A percentile compares a stretch with the other conserved stretches of the same genome.
Conservation (phyloP, 768 basidiomycete species). For the Boletus coccyginus region DNA sequence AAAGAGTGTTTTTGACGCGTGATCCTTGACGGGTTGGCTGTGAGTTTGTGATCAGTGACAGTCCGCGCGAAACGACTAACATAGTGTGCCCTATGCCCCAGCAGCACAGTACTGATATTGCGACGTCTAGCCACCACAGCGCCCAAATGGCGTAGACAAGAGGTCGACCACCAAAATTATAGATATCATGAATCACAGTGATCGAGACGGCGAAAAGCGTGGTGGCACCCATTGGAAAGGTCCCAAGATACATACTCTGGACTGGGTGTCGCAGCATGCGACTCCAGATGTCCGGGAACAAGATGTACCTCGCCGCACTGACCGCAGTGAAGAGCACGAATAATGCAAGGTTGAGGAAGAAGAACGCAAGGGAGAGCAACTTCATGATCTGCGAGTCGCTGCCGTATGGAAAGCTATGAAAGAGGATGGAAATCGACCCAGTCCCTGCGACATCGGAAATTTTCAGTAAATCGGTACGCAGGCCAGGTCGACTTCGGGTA, state of each 20-base stretch:
- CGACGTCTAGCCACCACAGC: slow-evolving; percentile 68
- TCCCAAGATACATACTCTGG: slow-evolving; percentile 48
- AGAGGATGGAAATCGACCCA: slow-evolving; percentile 53
- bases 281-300: slow-evolving; percentile 50
- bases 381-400: slow-evolving; percentile 38
- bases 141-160: slow-evolving; percentile 60
- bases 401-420: slow-evolving; percentile 57
- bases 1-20: slow-evolving; percentile 56
- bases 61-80: slow-evolving; percentile 39
- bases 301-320: slow-evolving; percentile 48
- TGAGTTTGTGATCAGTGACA: slow-evolving; percentile 12
- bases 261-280: slow-evolving; percentile 49
- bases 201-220: slow-evolving; percentile 56
- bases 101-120: slow-evolving; percentile 53
- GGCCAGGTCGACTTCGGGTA: not conserved
- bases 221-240: slow-evolving; percentile 57
- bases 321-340: slow-evolving; percentile 49
- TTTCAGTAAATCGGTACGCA: not conserved
- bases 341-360: slow-evolving; percentile 56
- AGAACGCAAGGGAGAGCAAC: slow-evolving; percentile 46
- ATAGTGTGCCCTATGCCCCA: slow-evolving; percentile 66
- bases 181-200: slow-evolving; percentile 41
- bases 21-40: slow-evolving; percentile 39
- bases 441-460: slow-evolving; percentile 34
- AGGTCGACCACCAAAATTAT: slow-evolving; percentile 45